Evolutionary conservation across 371 early-diverging fungal genomes (phyloP), one percentile per base, ranked within the genome.

Genomic region (Mucor indicus): DNA sequence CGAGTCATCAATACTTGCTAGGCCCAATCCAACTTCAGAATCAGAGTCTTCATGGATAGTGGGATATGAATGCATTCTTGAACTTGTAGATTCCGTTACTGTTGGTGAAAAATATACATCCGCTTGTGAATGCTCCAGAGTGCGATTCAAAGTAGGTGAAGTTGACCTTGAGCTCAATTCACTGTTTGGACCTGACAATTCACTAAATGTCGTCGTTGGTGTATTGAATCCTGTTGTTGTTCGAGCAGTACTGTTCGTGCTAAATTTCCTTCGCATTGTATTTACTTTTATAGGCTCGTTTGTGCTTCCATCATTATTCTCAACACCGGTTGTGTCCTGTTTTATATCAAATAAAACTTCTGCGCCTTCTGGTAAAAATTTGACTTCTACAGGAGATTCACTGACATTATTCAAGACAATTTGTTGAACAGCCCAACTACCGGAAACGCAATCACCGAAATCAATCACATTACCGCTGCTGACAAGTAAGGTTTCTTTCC

Each of bases 401-500:
- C 90, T 80, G 11, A 93, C 77, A 64, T 97, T 98, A 33, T 84
- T 87, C 38, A 98, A 66, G 1, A 86, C 77, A 8, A 98, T 69
- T 27, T 84, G 81, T 41, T 87, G 85, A 41, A 82, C 80, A 20
- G 85, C 81, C 91, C 92, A 91, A 20, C 68, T 59, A 20, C 97
- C 97, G 24, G 92, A 87, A 46, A 83, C 82, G 58, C 95, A 94
- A 52, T 95, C 93, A 21, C 96, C 96, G 77, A 98, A 98, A 65
- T 98, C 96, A 9, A 98, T 49, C 4, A 83, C 70, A 33, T 75
- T 83, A 1, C 88, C 91, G 48, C 83, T 85, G 44, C 85, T 85
- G 29, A 97, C 80, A 0, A 86, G 72, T 27, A 90, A 58, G 0
- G 86, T 77, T 48, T 92, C 94, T 43, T 94, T 89, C 29, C 83